Evolutionary conservation across 495 filamentous ascomycete genomes (phyloP), one percentile per base, ranked within the genome.

Genomic region (Talaromyces proteolyticus): DNA sequence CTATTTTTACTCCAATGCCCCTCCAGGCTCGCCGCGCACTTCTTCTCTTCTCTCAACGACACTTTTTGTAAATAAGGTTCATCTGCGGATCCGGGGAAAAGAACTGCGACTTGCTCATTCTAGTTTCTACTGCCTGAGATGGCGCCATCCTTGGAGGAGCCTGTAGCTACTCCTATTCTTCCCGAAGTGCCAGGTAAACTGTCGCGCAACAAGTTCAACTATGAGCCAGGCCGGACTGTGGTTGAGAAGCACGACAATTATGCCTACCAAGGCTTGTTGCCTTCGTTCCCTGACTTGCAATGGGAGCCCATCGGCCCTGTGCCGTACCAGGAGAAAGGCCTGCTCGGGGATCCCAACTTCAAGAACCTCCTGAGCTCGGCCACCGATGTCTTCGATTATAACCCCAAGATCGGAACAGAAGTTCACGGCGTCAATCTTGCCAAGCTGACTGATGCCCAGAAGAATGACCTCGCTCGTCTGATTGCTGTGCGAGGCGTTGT

Each of bases 401-500:
- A 76, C 4, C 84, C 84, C 14, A 80, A 83, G 41, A 82, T 88
- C 53, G 85, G 87, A 47, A 89, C 85, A 0, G 86, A 90, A 57
- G 67, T 91, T 51, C 72, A 78, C 41, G 87, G 86, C 1, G 69
- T 89, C 8, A 77, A 88, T 55, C 79, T 91, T 8, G 75, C 79
- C 10, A 74, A 77, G 49, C 73, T 91, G 41, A 83, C 69, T 6
- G 79, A 87, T 54, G 73, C 71, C 1, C 85, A 88, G 56, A 87
- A 85, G 62, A 81, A 90, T 58, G 87, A 91, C 44, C 73, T 90
- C 3, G 87, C 87, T 2, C 73, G 84, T 6, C 65, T 91, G 36
- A 78, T 89, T 49, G 80, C 87, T 20, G 81, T 77, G 44, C 75
- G 86, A 23, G 85, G 86, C 7, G 85, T 89, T 3, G 85, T 91